Evolutionary conservation across 768 basidiomycete species (phyloP).

Genomic region (Nidularia sp.): DNA sequence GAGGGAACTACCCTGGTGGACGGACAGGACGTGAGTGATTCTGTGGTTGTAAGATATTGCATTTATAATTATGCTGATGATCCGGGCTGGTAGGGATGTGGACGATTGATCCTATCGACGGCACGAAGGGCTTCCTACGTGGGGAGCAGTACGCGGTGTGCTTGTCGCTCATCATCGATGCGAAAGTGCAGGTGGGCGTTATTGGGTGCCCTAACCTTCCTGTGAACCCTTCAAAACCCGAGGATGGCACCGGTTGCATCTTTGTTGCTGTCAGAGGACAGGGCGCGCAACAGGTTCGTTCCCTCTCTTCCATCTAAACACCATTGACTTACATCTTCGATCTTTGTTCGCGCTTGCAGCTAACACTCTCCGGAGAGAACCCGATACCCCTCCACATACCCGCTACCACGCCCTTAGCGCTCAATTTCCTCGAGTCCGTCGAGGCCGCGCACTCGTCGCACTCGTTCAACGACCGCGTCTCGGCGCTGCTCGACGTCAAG

Average conservation of each 20-base stretch:
- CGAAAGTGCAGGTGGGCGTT: slow-evolving; percentile 75
- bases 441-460: slow-evolving; percentile 93
- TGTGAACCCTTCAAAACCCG: slow-evolving; percentile 43
- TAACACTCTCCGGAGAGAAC: slow-evolving; percentile 46
- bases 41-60: neutral
- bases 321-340: no score
- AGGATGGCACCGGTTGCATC: slow-evolving; percentile 69
- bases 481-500: slow-evolving; percentile 61
- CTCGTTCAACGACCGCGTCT: slow-evolving; percentile 73
- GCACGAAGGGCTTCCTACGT: slow-evolving; percentile 89
- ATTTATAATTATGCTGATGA: neutral
- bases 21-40: slow-evolving; percentile 58
- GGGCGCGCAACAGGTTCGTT: slow-evolving; percentile 67
- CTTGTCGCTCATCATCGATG: slow-evolving; percentile 76
- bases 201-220: slow-evolving; percentile 94
- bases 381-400: slow-evolving; percentile 53
- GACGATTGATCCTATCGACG: slow-evolving; percentile 89
- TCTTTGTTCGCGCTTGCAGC: slow-evolving; percentile 23
- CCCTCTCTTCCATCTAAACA: neutral
- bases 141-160: slow-evolving; percentile 94
- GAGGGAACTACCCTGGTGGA: slow-evolving; percentile 74
- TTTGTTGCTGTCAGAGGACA: slow-evolving; percentile 87
- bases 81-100: slow-evolving; percentile 57
- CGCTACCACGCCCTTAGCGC: slow-evolving; percentile 34
- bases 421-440: slow-evolving; percentile 86